phyloP scores from a whole-genome alignment of 352 stramenopile genomes.

The Pythium graminicola region DNA sequence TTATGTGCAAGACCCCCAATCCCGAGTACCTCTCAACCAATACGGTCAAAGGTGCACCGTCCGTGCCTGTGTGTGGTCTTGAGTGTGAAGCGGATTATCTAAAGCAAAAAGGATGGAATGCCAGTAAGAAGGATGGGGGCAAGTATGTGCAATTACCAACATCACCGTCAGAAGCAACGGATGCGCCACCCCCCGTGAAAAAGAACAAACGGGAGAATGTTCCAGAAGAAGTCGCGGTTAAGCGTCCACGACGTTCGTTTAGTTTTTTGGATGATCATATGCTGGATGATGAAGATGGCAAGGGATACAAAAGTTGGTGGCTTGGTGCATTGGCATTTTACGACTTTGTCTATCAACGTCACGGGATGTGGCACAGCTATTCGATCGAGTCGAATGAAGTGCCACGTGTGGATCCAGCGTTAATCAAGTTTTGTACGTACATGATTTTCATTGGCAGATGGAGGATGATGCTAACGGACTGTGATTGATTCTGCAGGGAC shows the following conservation, averaged over 20 bases:
- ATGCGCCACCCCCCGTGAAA: conserved; percentile 24
- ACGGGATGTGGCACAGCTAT: conserved; percentile 85
- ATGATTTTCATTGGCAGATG: background rate
- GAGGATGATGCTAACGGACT: conserved; percentile 4
- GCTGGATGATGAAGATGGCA: conserved; percentile 56
- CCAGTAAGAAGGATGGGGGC: conserved; percentile 22
- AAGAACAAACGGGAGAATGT: conserved; percentile 24
- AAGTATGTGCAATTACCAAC: conserved; percentile 23
- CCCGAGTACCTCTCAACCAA: conserved; percentile 64
- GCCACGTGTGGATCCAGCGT: conserved; percentile 56
- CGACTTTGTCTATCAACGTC: conserved; percentile 80
- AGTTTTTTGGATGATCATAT: conserved; percentile 74
- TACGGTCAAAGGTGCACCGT: conserved; percentile 37
- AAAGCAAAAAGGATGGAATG: conserved; percentile 31
- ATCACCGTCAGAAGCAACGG: conserved; percentile 11
- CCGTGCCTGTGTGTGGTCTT: conserved; percentile 60
- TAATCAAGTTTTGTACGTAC: conserved; percentile 73
- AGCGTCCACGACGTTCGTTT: conserved; percentile 46
- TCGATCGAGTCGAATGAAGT: conserved; percentile 53
- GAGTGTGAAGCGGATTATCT: conserved; percentile 58
- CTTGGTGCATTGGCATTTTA: conserved; percentile 75
- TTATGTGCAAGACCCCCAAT: conserved; percentile 49
- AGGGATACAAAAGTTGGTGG: conserved; percentile 85
- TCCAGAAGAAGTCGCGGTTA: conserved; percentile 18
- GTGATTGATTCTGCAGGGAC: conserved; percentile 48